These are phyloP conservation scores for Pneumocystis canis DNA, from an alignment of 1,139 yeast species.

Conservation along the genomic window DNA sequence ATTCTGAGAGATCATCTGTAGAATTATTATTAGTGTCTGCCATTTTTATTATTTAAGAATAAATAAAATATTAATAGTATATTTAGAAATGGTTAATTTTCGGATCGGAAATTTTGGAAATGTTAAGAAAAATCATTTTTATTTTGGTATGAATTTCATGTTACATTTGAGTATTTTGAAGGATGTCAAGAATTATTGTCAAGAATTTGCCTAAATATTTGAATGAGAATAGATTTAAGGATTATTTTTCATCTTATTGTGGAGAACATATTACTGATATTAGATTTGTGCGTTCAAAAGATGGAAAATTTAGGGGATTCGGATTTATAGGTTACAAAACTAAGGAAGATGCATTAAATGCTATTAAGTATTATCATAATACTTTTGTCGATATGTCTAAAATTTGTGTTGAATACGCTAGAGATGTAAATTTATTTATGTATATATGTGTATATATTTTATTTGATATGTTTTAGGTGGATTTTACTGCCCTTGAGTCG, in stretches of 20 bases:
- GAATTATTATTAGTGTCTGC: not conserved
- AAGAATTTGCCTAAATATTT: slow-evolving; percentile 76
- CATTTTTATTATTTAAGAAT: not conserved
- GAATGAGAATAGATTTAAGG: slow-evolving; percentile 58
- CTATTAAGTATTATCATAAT: slow-evolving; percentile 59
- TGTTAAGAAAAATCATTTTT: not conserved
- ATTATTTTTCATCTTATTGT: slow-evolving; percentile 49
- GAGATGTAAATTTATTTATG: slow-evolving; percentile 29
- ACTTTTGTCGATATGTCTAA: slow-evolving; percentile 73
- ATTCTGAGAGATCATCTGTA: not conserved
- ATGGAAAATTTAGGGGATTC: slow-evolving; percentile 78
- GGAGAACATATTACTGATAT: slow-evolving; percentile 57
- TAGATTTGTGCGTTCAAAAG: slow-evolving; percentile 56
- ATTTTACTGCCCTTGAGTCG: not conserved
- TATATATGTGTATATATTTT: not conserved
- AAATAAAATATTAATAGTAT: not conserved
- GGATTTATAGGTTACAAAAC: slow-evolving; percentile 81
- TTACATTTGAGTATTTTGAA: not conserved
- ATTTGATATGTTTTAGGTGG: slow-evolving; percentile 2
- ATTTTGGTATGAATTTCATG: not conserved
- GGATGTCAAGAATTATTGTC: slow-evolving; percentile 65
- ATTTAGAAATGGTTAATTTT: not conserved
- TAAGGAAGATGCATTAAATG: slow-evolving; percentile 57
- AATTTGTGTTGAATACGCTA: slow-evolving; percentile 67
- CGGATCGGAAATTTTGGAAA: not conserved